A percentile compares a stretch with the other conserved stretches of the same genome.
phyloP scores from a whole-genome alignment of 352 stramenopile species.

The Globisporangium perplexum region DNA sequence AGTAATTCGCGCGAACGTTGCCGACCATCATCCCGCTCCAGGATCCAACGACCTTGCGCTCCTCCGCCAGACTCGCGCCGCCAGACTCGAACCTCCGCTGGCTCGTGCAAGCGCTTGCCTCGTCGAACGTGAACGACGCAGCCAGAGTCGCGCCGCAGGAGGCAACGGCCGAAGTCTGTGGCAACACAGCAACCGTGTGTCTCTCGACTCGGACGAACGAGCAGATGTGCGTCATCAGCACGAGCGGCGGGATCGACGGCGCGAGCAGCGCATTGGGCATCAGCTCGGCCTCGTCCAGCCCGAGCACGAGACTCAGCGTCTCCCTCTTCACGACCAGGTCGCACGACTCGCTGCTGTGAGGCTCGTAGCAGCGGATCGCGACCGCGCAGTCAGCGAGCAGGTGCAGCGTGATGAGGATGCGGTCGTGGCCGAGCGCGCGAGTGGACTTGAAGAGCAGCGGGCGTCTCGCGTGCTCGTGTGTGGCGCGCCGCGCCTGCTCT shows the following conservation, averaged over 20 bases:
- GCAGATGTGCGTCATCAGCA: constrained; percentile 33
- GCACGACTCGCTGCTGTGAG: constrained; percentile 28
- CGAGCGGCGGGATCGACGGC: constrained; percentile 7
- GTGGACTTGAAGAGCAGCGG: constrained; percentile 43
- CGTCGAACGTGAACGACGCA: constrained; percentile 7
- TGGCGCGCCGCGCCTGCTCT: background rate
- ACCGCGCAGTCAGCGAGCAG: constrained; percentile 10
- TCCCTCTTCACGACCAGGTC: constrained; percentile 12
- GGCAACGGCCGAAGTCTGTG: background rate
- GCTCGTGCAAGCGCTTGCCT: background rate
- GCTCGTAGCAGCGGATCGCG: constrained; percentile 36
- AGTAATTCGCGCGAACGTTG: background rate
- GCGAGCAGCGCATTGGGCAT: background rate
- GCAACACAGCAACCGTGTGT: too few species aligned
- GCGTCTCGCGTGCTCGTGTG: background rate
- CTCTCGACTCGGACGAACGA: constrained; percentile 31
- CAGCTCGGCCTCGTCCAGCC: constrained; percentile 5
- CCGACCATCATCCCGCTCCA: constrained; percentile 12
- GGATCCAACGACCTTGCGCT: background rate
- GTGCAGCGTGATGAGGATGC: constrained; percentile 34
- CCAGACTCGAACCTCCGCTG: background rate
- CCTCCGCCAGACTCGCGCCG: background rate
- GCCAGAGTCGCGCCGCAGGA: constrained; percentile 4
- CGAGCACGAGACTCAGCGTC: constrained; percentile 15
- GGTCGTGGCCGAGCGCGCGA: constrained; percentile 24